Evolutionary conservation across 176 grass and related monocot genomes (phyloP), one percentile per base, ranked within the genome.

Genomic region (Eragrostis nindensis): DNA sequence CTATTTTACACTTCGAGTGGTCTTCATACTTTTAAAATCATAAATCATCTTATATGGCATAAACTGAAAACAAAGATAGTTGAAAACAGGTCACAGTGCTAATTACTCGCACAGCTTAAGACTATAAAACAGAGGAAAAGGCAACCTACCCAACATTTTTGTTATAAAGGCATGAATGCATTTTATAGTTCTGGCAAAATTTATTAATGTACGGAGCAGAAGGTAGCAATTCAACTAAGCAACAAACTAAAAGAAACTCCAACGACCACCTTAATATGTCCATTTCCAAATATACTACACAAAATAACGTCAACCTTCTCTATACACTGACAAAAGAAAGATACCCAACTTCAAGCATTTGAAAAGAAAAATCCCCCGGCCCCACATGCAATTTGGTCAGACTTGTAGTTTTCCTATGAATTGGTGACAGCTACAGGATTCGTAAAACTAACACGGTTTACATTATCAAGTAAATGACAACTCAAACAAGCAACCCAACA

Each of bases 401-500:
- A 73, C 25, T 64, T 48, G 18, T 10, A 2, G 11, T 63, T 77
- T 29, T 78, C 18, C 18, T 7, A 44, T 9, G 9, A 19, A 57
- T 46, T 56, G 42, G 5, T n/a, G 73, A 61, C 38, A 45, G 15
- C 50, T 61, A 70, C 13, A 53, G 41, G 40, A 77, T 45, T 47
- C 19, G 50, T 30, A 68, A 49, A 79, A 79, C 53, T 61, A 47
- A 15, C 27, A 27, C 11, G 0, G 43, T 62, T 74, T 55, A 48
- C 56, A 52, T 7, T 74, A 22, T 80, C 57, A 72, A 56, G 39
- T 56, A 38, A 9, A 55, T 43, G 70, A 42, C 52, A 64, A 60
- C 30, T 69, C 8, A 22, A 54, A 70, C 10, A 87, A 53, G 42
- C n/a, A 75, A 62, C 43, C 17, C 69, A 42, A 30, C 10, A 52